Evolutionary conservation across 768 basidiomycete species (phyloP).

Genomic region (Suillus alpinus): DNA sequence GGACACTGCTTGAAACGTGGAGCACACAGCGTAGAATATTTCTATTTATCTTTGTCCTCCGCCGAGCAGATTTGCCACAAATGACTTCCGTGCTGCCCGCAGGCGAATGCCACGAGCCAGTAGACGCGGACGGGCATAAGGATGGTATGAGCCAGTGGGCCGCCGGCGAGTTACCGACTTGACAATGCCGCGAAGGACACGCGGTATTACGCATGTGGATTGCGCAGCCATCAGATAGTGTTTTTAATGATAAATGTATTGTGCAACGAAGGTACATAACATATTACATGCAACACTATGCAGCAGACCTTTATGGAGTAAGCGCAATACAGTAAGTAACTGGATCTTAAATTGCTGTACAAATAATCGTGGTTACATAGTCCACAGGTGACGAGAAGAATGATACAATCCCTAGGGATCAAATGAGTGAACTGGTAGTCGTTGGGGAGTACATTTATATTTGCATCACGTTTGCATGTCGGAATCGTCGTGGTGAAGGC

Average conservation of each 20-base stretch:
- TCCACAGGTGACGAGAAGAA: constrained; percentile 14
- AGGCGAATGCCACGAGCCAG: constrained; percentile 11
- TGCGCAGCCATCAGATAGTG: constrained; percentile 2
- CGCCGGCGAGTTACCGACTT: not conserved
- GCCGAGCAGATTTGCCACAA: constrained; percentile 12
- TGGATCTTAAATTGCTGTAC: constrained; percentile 27
- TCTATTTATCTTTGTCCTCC: constrained; percentile 19
- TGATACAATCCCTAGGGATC: constrained; percentile 5
- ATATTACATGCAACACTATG: constrained; percentile 39
- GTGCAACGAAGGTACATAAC: constrained; percentile 30
- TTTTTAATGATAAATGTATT: constrained; percentile 14
- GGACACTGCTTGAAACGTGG: constrained; percentile 23
- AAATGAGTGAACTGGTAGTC: constrained; percentile 2
- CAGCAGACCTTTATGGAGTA: constrained; percentile 32
- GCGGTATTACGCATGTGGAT: constrained; percentile 1
- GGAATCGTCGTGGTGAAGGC: constrained; percentile 53
- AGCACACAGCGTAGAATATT: constrained; percentile 24
- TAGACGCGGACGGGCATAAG: not conserved
- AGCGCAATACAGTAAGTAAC: constrained; percentile 27
- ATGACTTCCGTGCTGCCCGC: constrained; percentile 28
- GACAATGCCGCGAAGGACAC: constrained; percentile 1
- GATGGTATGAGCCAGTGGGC: not conserved
- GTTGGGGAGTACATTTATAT: not conserved
- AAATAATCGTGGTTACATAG: constrained; percentile 17
- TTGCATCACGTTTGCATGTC: constrained; percentile 34